Base-by-base conservation (phyloP, 345 rosid genomes). In the Arabidopsis suecica region DNA sequence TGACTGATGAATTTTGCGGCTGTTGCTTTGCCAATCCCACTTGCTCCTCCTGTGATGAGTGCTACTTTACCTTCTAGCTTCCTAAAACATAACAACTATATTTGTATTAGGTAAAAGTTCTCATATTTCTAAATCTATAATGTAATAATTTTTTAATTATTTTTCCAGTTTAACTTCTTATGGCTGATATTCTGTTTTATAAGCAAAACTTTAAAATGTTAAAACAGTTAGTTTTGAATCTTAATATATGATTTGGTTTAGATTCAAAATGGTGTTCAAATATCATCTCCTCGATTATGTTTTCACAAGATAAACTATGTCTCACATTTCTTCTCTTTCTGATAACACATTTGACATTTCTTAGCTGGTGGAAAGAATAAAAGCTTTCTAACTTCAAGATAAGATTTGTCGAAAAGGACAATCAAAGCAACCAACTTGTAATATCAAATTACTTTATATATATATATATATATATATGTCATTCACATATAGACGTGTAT, bases 1-100 rank as follows among this genome's bases (percentile, higher is more conserved):
- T 89, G 82, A 47, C 79, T 68, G 70, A 89, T 79, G 72, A 93
- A 93, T 40, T 81, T 85, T 18, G 76, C 69, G 5, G 98, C 91
- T 2, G 98, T 81, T 18, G 86, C 96, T 81, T 85, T 88, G 25
- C 98, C 98, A 33, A 93, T 86, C 49, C 97, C 97, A 61, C 87
- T 85, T 44, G 97, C 98, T 74, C 88, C 97, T 72, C 98, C 98
- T 5, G 98, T 91, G 57, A 93, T 87, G 23, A 91, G 68, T 0
- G 97, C 98, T 51, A 89, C 86, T 80, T 91, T 93, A 18, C 91
- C 96, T 57, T 93, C 89, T 71, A 93, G 89, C 77, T 84, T 93
- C 54, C 93, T 87, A 61, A 57, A 18, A 54, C 67, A 71, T 32
- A 6, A 45, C 34, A 61, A 42, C 20, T 42, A 60, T 59, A 0